Evolutionary conservation across 2,329 filamentous ascomycete genomes (phyloP).

Genomic region (Monilinia aucupariae): DNA sequence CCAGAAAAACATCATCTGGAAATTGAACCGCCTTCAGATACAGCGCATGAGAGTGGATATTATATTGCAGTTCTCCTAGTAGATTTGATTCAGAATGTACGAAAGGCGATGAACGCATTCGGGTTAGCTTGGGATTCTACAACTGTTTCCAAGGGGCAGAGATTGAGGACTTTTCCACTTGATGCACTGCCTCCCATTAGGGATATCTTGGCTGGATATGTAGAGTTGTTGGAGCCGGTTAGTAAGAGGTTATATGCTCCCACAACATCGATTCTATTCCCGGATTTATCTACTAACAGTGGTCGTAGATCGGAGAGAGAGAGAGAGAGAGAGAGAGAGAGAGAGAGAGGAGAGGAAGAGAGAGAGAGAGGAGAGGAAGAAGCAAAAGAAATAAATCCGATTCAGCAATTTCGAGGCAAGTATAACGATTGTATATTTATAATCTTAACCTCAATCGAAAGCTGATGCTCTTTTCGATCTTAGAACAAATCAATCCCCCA

Average conservation of each 20-base stretch:
- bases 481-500: too few species aligned
- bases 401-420: too few species aligned
- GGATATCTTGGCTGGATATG: not conserved
- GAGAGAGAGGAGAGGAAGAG: too few species aligned
- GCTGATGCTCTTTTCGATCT: too few species aligned
- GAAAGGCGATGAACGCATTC: slow-evolving; percentile 55
- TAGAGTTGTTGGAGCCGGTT: not conserved
- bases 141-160: not conserved
- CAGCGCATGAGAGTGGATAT: slow-evolving; percentile 66
- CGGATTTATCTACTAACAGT: not conserved
- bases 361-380: too few species aligned
- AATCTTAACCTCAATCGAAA: too few species aligned
- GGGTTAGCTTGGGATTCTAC: slow-evolving; percentile 48
- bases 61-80: slow-evolving; percentile 70
- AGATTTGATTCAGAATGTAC: slow-evolving; percentile 58
- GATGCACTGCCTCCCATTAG: not conserved
- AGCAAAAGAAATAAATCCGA: too few species aligned
- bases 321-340: too few species aligned
- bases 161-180: not conserved
- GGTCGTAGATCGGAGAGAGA: not conserved
- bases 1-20: slow-evolving; percentile 14
- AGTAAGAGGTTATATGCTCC: not conserved
- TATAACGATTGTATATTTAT: too few species aligned
- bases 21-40: slow-evolving; percentile 57
- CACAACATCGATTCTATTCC: not conserved